Evolutionary conservation across 805 yeast genomes (phyloP), one percentile per base, ranked within the genome.

Genomic region (Kazachstania martiniae): DNA sequence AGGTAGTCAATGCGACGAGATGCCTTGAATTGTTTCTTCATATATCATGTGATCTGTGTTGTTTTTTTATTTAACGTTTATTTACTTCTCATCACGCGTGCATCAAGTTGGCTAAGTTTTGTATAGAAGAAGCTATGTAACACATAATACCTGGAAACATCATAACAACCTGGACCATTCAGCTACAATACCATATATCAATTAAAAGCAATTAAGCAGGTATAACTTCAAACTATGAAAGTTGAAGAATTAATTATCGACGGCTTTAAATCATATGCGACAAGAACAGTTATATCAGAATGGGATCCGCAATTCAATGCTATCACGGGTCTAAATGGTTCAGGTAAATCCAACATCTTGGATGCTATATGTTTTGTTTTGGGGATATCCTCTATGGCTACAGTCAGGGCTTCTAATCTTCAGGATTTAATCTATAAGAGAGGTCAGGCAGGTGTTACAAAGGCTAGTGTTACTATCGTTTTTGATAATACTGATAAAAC

Each of bases 221-320:
- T n/a, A n/a, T n/a, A n/a, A n/a, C n/a, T n/a, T n/a, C 17, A 12
- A 18, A 21, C 9, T 3, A 87, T 87, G 96, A 74, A 72, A 58
- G 94, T 91, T n/a, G 95, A 89, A 52, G 98, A 93, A 53, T 71
- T 91, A 35, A 87, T 91, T 40, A 77, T 91, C 29, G 98, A 91
- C 59, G 99, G 99, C 28, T 91, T 91, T 72, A 91, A 91, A 63
- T 85, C 96, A 15, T 91, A 91, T 49, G 95, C 97, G 18, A 81
- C 94, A 1, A 78, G 97, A 63, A 91, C 98, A 1, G 96, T 87
- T 19, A 83, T 91, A 21, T 72, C 94, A 2, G 82, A 77, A 18
- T 93, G 98, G 98, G 99, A 91, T 58, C 71, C 83, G 1, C 94
- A 82, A 59, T 93, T 91, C 61, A 91, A 93, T 60, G 95, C 97